phyloP scores from a whole-genome alignment of 768 basidiomycete genomes.

The Auriscalpium vulgare region DNA sequence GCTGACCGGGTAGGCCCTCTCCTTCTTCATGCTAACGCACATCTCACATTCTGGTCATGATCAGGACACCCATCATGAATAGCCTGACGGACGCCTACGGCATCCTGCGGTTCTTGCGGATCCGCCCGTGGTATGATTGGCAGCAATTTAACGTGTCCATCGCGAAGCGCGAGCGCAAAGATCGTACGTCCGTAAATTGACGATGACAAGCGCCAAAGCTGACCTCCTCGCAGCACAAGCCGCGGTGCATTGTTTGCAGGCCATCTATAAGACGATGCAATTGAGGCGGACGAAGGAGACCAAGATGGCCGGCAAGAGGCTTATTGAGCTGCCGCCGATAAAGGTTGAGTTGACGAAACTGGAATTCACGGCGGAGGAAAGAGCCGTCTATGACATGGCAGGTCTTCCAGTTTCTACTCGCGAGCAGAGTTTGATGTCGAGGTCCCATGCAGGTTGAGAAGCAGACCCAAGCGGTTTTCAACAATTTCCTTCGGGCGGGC shows the following conservation, averaged over 20 bases:
- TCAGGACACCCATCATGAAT: slow-evolving; percentile 60
- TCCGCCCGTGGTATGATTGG: slow-evolving; percentile 36
- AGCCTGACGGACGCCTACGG: slow-evolving; percentile 45
- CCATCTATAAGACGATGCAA: slow-evolving; percentile 44
- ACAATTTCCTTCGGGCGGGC: slow-evolving; percentile 49
- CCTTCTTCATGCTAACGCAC: neutral
- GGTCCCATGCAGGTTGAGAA: slow-evolving; percentile 36
- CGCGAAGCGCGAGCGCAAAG: slow-evolving; percentile 35
- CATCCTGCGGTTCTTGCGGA: slow-evolving; percentile 31
- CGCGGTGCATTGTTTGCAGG: slow-evolving; percentile 42
- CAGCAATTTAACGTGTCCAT: slow-evolving; percentile 28
- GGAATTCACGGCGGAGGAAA: slow-evolving; percentile 53
- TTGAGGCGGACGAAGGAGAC: slow-evolving; percentile 45
- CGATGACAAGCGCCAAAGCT: no score
- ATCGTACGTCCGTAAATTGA: slow-evolving; percentile 29
- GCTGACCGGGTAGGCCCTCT: slow-evolving; percentile 43
- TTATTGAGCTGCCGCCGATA: slow-evolving; percentile 61
- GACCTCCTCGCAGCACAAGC: no score
- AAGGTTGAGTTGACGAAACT: slow-evolving; percentile 41
- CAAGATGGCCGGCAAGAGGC: slow-evolving; percentile 53
- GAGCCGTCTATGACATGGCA: slow-evolving; percentile 54
- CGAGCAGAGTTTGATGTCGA: neutral
- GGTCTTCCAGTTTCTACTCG: neutral
- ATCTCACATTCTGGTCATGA: slow-evolving; percentile 10
- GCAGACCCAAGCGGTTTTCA: slow-evolving; percentile 52